Percentiles rank a stretch among this genome's conserved stretches.
Evolutionary conservation across 1,284 basidiomycete genomes (phyloP).

Genomic region (Austroboletus rostrupii): DNA sequence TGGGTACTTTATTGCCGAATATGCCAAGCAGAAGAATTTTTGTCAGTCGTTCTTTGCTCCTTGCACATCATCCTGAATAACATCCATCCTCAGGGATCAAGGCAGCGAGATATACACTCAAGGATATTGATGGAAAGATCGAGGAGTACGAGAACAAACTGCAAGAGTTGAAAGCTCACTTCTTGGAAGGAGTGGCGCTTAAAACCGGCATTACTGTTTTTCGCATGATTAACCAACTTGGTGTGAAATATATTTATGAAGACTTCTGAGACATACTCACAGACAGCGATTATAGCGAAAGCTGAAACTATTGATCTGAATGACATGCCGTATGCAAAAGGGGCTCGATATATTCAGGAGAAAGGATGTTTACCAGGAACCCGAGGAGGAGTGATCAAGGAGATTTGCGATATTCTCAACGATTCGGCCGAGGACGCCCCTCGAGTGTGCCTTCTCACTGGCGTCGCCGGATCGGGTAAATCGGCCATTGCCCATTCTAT

Average conservation of each 20-base stretch:
- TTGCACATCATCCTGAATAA: background rate
- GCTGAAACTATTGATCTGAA: too few species aligned
- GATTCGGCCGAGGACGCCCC: too few species aligned
- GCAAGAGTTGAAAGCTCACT: background rate
- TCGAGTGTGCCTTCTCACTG: too few species aligned
- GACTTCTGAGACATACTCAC: too few species aligned
- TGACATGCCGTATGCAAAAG: background rate
- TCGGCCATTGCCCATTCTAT: too few species aligned
- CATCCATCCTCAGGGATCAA: background rate
- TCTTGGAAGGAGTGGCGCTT: background rate
- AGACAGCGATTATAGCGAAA: too few species aligned
- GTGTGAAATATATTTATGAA: too few species aligned
- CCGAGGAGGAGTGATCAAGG: too few species aligned
- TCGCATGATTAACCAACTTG: constrained; percentile 2
- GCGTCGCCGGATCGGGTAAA: too few species aligned
- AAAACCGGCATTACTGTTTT: background rate
- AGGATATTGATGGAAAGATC: background rate
- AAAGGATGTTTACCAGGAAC: too few species aligned
- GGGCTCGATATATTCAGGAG: too few species aligned
- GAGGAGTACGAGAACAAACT: background rate
- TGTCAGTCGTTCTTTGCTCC: background rate
- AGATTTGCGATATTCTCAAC: too few species aligned
- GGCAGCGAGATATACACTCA: background rate
- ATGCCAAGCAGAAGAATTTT: background rate
- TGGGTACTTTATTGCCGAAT: background rate